phyloP scores from a whole-genome alignment of 2,329 filamentous ascomycete genomes.

The Grosmannia penicillata region DNA sequence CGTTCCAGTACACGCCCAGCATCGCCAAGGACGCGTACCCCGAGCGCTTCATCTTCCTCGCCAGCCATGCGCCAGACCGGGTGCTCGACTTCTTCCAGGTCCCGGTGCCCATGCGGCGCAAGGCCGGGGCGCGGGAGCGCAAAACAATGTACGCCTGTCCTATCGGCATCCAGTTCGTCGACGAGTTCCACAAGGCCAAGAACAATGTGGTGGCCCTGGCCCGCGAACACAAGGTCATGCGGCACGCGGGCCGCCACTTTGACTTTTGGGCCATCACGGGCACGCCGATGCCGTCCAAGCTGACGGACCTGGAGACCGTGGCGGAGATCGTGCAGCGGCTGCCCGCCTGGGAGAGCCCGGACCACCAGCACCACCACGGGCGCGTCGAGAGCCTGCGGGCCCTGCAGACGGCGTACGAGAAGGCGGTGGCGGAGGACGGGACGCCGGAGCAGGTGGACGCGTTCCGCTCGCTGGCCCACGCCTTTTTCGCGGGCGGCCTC shows the following conservation, averaged over 20 bases:
- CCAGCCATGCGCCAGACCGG: conserved; percentile 9
- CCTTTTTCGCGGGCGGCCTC: conserved; percentile 10
- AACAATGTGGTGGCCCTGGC: conserved; percentile 7
- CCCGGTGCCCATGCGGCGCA: conserved; percentile 7
- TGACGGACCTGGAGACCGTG: conserved; percentile 10
- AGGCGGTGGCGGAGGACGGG: conserved; percentile 9
- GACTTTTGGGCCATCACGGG: conserved; percentile 14
- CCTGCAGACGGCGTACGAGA: conserved; percentile 9
- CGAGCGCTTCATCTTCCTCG: conserved; percentile 13
- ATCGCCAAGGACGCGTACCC: conserved; percentile 9
- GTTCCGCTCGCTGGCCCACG: conserved; percentile 5
- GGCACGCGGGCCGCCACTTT: conserved; percentile 4
- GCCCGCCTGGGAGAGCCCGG: conserved; percentile 6
- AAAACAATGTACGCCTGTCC: conserved; percentile 12
- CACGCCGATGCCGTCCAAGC: conserved; percentile 10
- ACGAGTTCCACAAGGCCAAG: conserved; percentile 13
- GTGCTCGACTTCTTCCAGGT: conserved; percentile 11
- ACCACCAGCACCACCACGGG: conserved; percentile 6
- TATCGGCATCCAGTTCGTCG: conserved; percentile 12
- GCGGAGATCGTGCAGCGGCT: conserved; percentile 9
- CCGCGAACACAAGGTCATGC: conserved; percentile 9
- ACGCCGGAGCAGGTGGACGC: conserved; percentile 7
- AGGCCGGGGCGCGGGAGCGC: conserved; percentile 5
- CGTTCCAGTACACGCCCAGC: conserved; percentile 6
- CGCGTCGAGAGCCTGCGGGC: conserved; percentile 5